phyloP scores from a whole-genome alignment of 495 filamentous ascomycete species.

The Pseudevernia furfuracea region DNA sequence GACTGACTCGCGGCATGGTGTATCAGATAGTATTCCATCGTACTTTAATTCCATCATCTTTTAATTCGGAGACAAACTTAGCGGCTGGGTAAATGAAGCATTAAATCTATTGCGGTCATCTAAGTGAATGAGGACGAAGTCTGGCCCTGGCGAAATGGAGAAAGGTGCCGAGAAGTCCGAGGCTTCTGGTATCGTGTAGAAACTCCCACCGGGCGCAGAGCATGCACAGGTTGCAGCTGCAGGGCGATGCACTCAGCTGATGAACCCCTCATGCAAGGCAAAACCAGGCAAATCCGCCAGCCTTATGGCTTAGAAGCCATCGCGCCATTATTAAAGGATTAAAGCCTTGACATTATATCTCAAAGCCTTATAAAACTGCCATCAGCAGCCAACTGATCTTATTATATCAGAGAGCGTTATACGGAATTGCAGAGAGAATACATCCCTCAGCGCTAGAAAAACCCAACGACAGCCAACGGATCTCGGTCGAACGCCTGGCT shows the following conservation, averaged over 20 bases:
- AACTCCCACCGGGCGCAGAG: not conserved
- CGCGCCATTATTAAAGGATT: not conserved
- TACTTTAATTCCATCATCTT: too few species aligned
- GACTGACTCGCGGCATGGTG: not conserved
- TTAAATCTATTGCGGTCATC: too few species aligned
- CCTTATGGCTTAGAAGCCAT: not conserved
- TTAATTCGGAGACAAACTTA: too few species aligned
- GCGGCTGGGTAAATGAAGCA: too few species aligned
- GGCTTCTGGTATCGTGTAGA: too few species aligned
- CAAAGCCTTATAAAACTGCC: not conserved
- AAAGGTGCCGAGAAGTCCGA: too few species aligned
- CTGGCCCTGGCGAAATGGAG: too few species aligned
- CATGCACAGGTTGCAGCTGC: not conserved
- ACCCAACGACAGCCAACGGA: not conserved
- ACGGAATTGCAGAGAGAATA: not conserved
- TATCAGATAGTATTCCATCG: too few species aligned
- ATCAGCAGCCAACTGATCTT: not conserved
- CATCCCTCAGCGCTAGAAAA: not conserved
- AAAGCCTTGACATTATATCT: not conserved
- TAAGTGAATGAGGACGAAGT: too few species aligned
- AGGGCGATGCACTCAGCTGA: not conserved
- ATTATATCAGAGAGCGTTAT: not conserved
- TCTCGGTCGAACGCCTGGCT: not conserved
- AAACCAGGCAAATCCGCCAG: conserved; percentile 4
- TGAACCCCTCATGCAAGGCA: conserved; percentile 5